Percentiles rank a stretch among this genome's conserved stretches.
Conservation (phyloP, 371 early-diverging fungal species). For the Dentiscutata heterogama region DNA sequence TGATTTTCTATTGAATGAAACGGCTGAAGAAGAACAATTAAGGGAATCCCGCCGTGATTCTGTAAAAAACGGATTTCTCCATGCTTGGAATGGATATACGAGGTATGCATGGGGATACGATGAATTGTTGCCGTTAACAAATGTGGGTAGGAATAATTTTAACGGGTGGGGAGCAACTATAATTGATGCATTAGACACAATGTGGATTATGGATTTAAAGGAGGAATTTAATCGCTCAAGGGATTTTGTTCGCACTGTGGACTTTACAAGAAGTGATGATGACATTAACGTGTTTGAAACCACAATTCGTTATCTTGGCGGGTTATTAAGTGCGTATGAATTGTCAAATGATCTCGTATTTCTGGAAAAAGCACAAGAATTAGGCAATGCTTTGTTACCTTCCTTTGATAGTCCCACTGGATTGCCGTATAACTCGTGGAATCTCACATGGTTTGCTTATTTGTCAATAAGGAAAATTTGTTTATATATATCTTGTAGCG, state of each 20-base stretch:
- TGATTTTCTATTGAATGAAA: slow-evolving; percentile 36
- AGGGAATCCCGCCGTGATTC: slow-evolving; percentile 55
- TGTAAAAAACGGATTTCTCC: slow-evolving; percentile 63
- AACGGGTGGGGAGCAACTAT: slow-evolving; percentile 83
- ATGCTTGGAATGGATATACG: slow-evolving; percentile 85
- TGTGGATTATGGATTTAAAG: slow-evolving; percentile 72
- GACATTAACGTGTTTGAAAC: slow-evolving; percentile 73
- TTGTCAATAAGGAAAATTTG: neutral
- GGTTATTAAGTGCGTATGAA: slow-evolving; percentile 84
- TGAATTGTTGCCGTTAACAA: slow-evolving; percentile 64
- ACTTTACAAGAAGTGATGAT: slow-evolving; percentile 51
- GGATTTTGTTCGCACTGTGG: slow-evolving; percentile 61
- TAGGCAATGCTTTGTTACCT: slow-evolving; percentile 63
- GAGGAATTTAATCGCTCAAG: neutral
- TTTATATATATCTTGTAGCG: no score
- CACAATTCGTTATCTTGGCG: slow-evolving; percentile 76
- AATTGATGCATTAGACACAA: slow-evolving; percentile 86
- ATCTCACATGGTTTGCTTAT: neutral
- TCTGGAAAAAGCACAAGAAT: slow-evolving; percentile 61
- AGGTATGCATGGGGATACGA: slow-evolving; percentile 67
- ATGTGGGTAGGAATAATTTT: slow-evolving; percentile 66
- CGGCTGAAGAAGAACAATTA: slow-evolving; percentile 33
- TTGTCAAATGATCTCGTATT: slow-evolving; percentile 59
- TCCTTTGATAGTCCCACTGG: slow-evolving; percentile 74
- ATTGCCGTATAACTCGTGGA: slow-evolving; percentile 53